Evolutionary conservation across 1,284 basidiomycete species (phyloP).

Genomic region (Pterula multifida): DNA sequence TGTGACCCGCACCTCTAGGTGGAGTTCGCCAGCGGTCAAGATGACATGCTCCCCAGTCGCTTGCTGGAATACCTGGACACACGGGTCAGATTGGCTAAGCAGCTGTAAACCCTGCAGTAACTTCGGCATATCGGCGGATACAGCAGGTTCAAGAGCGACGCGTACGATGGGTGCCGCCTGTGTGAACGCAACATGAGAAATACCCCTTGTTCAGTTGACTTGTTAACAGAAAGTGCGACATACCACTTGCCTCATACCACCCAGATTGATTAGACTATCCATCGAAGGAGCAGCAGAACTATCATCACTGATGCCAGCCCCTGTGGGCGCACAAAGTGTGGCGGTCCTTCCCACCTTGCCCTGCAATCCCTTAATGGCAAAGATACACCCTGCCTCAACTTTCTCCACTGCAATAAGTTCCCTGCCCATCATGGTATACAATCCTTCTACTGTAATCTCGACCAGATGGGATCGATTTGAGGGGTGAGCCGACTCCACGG

Average conservation of each 20-base stretch:
- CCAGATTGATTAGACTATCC: slow-evolving; percentile 72
- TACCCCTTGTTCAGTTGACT: background rate
- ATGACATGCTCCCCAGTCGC: slow-evolving; percentile 98
- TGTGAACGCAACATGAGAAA: slow-evolving; percentile 2
- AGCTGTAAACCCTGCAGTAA: slow-evolving; percentile 82
- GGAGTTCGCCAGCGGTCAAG: slow-evolving; percentile 90
- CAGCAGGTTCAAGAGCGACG: slow-evolving; percentile 84
- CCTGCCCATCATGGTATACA: slow-evolving; percentile 98
- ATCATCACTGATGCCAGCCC: slow-evolving; percentile 26
- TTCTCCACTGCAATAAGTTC: slow-evolving; percentile 78
- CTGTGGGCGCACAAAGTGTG: slow-evolving; percentile 69
- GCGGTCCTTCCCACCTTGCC: slow-evolving; percentile 87
- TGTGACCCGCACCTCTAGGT: slow-evolving; percentile 63
- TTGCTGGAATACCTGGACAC: slow-evolving; percentile 94
- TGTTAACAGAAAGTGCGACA: slow-evolving; percentile 15
- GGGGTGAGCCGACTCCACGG: slow-evolving; percentile 55
- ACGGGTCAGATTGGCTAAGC: slow-evolving; percentile 93
- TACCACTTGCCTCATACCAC: slow-evolving; percentile 64
- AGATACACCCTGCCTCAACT: slow-evolving; percentile 93
- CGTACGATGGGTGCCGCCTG: slow-evolving; percentile 88
- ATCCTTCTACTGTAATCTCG: slow-evolving; percentile 53
- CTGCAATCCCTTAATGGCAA: slow-evolving; percentile 85
- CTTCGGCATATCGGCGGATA: slow-evolving; percentile 89
- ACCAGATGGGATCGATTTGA: slow-evolving; percentile 61
- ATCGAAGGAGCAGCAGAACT: slow-evolving; percentile 24